Evolutionary conservation across 331 rosid species (phyloP).

Genomic region (Prunus yedoensis): DNA sequence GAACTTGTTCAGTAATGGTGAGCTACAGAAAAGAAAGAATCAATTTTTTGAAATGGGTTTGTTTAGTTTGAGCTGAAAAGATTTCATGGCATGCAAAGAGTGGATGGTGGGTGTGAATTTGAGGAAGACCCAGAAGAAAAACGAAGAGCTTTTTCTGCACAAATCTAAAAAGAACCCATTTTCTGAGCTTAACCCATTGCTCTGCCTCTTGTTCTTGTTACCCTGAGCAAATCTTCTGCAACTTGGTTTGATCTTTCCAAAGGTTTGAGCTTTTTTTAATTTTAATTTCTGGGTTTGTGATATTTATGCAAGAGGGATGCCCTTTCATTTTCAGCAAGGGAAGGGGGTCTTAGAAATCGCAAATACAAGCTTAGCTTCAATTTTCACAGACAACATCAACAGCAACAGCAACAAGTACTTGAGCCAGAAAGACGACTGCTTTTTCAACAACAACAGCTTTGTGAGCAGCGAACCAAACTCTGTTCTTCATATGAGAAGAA

Average conservation of each 20-base stretch:
- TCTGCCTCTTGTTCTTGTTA: no score
- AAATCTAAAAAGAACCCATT: background rate
- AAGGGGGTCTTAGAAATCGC: conserved; percentile 32
- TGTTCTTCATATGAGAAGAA: conserved; percentile 46
- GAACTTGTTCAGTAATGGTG: background rate
- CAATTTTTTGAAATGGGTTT: conserved; percentile 16
- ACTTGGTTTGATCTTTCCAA: background rate
- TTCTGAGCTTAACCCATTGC: background rate
- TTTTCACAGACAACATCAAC: conserved; percentile 17
- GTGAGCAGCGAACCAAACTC: conserved; percentile 38
- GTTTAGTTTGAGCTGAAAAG: conserved; percentile 13
- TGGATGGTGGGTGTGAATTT: no score
- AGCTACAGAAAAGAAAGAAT: background rate
- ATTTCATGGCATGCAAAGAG: no score
- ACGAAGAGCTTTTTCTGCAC: background rate
- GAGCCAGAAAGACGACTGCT: conserved; percentile 20
- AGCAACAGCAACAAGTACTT: background rate
- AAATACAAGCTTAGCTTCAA: conserved; percentile 23
- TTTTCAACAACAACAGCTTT: conserved; percentile 13
- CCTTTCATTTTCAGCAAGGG: conserved; percentile 36
- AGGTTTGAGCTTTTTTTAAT: conserved; percentile 5
- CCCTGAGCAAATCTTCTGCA: background rate
- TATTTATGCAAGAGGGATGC: conserved; percentile 29
- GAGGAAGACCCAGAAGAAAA: no score
- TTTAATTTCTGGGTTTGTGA: background rate